Base-by-base conservation (phyloP, 2,329 filamentous ascomycete species). In the Exophiala lecanii-corni region DNA sequence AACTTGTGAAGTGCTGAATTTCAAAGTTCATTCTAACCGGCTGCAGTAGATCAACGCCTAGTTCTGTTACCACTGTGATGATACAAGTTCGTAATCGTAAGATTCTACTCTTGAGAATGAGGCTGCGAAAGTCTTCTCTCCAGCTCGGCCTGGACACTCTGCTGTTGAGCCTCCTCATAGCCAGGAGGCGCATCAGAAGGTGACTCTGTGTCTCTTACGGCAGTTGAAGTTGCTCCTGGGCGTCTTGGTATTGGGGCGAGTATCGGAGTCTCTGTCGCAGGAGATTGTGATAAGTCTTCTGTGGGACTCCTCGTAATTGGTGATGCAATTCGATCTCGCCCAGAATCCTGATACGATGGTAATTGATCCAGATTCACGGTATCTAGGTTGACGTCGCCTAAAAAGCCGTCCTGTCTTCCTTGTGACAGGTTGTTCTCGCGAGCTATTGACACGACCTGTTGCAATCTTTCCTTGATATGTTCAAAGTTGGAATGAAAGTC, bases 141-240 rank as follows among this genome's bases (percentile, higher is more conserved):
- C 32, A 86, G 72, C 54, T 86, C 86, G 49, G 84, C 77, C 34
- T 83, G 82, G 53, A 89, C 74, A 47, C 84, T 85, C 55, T 86
- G 79, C 60, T 88, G 81, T 64, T 96, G 91, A 19, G 86, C 86
- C 63, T 95, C 88, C 58, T 96, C 89, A 60, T 97, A 97, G 25
- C 81, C 86, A 37, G 91, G 91, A 36, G 91, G 91, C 4, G 89
- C 88, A 60, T 92, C 89, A 33, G 66, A 81, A 58, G 57, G 87
- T 66, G 69, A 67, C 45, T 69, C 65, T n/a, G 51, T 16, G 13
- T 39, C 44, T n/a, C 35, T 16, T 10, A 15, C 21, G n/a, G n/a
- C n/a, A 5, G 40, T 25, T 16, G 40, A 26, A 26, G 20, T 34
- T 16, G 35, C 15, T 42, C 43, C 32, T 40, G 36, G 36, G 13